These are phyloP conservation scores for Westerdykella ornata DNA, from an alignment of 2,329 filamentous ascomycete genomes.

Conservation along the genomic window DNA sequence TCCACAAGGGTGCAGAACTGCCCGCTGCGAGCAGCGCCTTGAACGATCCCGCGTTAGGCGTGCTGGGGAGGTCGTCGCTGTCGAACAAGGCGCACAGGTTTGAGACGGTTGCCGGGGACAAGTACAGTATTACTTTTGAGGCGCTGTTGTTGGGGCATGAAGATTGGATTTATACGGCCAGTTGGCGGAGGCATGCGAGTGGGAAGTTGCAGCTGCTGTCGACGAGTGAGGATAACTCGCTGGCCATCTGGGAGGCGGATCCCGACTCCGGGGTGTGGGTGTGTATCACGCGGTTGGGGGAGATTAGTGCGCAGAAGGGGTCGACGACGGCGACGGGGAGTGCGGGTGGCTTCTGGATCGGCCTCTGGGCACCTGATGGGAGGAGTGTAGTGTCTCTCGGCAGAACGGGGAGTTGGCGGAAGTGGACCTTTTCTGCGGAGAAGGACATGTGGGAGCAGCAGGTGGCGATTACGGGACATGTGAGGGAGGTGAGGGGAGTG, in stretches of 20 bases:
- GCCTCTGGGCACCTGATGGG: constrained; percentile 79
- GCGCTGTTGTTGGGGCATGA: constrained; percentile 90
- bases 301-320: constrained; percentile 90
- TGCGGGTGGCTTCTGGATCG: constrained; percentile 93
- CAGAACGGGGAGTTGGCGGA: constrained; percentile 86
- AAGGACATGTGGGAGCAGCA: constrained; percentile 68
- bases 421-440: constrained; percentile 62
- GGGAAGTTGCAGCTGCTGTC: constrained; percentile 68
- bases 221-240: constrained; percentile 88
- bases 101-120: constrained; percentile 47
- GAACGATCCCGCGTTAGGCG: constrained; percentile 51
- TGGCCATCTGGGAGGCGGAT: constrained; percentile 89
- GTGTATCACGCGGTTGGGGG: constrained; percentile 75
- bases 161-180: constrained; percentile 92
- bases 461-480: constrained; percentile 76
- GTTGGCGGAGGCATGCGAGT: constrained; percentile 55
- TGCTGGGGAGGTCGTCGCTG: constrained; percentile 62
- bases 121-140: constrained; percentile 84
- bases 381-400: constrained; percentile 72
- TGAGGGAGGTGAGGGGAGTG: constrained; percentile 70
- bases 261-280: constrained; percentile 82
- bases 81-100: constrained; percentile 87
- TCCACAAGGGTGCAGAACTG: constrained; percentile 64
- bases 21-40: constrained; percentile 51
- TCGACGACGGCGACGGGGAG: constrained; percentile 95